Base-by-base conservation (phyloP, 2,329 filamentous ascomycete species). In the Exophiala dermatitidis region DNA sequence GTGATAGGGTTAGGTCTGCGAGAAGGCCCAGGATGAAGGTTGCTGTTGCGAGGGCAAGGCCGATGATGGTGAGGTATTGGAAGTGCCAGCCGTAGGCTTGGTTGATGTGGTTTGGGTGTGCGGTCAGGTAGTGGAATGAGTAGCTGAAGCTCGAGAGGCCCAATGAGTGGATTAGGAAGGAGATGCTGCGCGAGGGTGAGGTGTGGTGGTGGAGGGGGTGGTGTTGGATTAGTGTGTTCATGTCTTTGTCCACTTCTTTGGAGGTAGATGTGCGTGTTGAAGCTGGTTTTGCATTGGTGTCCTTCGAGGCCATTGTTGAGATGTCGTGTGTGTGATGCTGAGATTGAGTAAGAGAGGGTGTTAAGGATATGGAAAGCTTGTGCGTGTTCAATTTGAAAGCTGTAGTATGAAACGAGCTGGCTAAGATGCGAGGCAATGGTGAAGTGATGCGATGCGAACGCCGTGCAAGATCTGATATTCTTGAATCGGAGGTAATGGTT, bases 21-120 rank as follows among this genome's bases (percentile, higher is more conserved):
- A 80, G 61, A 1, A 83, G 68, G 34, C 72, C 81, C 51, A 73
- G 64, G 26, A 67, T 52, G 66, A 83, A 83, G 33, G 80, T 81
- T 42, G 74, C 34, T 2, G 79, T 78, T 1, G 79, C 73, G 46
- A 83, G 68, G 3, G 73, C 68, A 4, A 83, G 72, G 41, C 81
- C 81, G 61, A 84, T 77, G 60, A 83, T 81, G 55, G 81, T 84
- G 26, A 84, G 71, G 63, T 81, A 83, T 68, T 83, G 81, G 56
- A 84, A 76, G 64, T 84, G 81, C 80, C 81, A 83, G 60, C 81
- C 81, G 66, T 81, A 83, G 34, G 78, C 77, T 9, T 79, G 71
- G 60, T 79, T 82, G 40, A 74, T 80, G 59, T 54, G 28, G 55
- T 70, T 73, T 5, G 72, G 72, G 56, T 74, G 68, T 5, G 71